Evolutionary conservation across 768 basidiomycete species (phyloP), one percentile per base, ranked within the genome.

Genomic region (Udeniomyces megalosporus): DNA sequence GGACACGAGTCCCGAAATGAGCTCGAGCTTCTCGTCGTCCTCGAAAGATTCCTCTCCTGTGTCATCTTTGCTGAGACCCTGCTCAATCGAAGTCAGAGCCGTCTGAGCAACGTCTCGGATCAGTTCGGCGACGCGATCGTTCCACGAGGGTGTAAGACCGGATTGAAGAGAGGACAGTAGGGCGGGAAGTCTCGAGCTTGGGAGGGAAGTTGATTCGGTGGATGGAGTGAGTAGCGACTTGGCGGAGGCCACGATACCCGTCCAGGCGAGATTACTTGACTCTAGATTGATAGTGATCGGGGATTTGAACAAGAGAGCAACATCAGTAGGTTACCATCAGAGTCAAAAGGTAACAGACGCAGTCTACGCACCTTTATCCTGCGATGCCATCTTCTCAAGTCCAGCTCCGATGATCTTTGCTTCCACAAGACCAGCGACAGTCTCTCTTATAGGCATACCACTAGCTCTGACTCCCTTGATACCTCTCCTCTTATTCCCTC

Each of bases 321-420:
- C 12, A 28, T 51, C 49, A 51, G 35, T 8, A 42, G 10, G 17
- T 17, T 42, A n/a, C n/a, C n/a, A n/a, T n/a, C n/a, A n/a, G n/a
- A n/a, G n/a, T n/a, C n/a, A n/a, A n/a, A n/a, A n/a, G n/a, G n/a
- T n/a, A n/a, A n/a, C n/a, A n/a, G n/a, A n/a, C n/a, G n/a, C n/a
- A n/a, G n/a, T 29, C 11, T 31, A 62, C 67, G 45, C 34, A 75
- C 77, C 71, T 60, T 65, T 42, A 48, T 74, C 66, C 28, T 66
- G 59, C 14, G 61, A 59, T 1, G 60, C 34, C 6, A 69, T 14
- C 34, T 70, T 58, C 1, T 49, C 66, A 2, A 73, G 58, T 3
- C 66, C 65, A 46, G 65, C 64, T 0, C 69, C 70, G 38, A 73
- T 65, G 2, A 67, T 42, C 17, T 44, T 61, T 0, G 72, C 72